Evolutionary conservation across 2,329 filamentous ascomycete species (phyloP).

Genomic region (Nannizzia gypsea): DNA sequence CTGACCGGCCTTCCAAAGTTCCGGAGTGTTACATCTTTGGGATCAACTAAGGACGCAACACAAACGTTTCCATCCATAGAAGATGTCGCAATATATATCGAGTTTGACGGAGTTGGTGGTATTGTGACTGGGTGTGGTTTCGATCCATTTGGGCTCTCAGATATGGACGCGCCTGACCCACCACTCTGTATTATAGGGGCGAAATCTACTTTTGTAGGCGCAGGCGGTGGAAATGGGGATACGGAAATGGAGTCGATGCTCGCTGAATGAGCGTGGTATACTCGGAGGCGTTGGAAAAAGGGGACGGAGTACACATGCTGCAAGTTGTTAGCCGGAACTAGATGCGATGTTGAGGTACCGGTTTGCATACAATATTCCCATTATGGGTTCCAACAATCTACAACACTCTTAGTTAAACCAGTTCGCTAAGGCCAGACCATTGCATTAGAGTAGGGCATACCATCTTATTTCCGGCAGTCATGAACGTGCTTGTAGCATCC

Average conservation of each 20-base stretch:
- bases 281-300: constrained; percentile 64
- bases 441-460: constrained; percentile 36
- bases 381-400: constrained; percentile 91
- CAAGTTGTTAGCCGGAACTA: constrained; percentile 19
- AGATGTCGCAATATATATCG: constrained; percentile 84
- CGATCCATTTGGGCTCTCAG: constrained; percentile 17
- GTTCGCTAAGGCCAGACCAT: background rate
- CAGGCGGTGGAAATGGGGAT: constrained; percentile 65
- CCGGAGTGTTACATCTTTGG: constrained; percentile 78
- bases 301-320: constrained; percentile 81
- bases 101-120: constrained; percentile 68
- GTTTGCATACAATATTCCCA: constrained; percentile 69
- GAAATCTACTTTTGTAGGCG: constrained; percentile 23
- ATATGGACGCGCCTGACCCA: constrained; percentile 6
- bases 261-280: constrained; percentile 85
- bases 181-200: background rate
- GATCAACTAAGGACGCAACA: constrained; percentile 72
- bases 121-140: constrained; percentile 31
- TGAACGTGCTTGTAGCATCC: constrained; percentile 83
- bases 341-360: background rate
- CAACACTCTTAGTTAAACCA: constrained; percentile 14
- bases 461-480: constrained; percentile 95
- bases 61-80: constrained; percentile 96
- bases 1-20: constrained; percentile 92
- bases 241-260: constrained; percentile 84